Evolutionary conservation across 306 rosid genomes (phyloP).

Genomic region (Cucurbita argyrosperma): DNA sequence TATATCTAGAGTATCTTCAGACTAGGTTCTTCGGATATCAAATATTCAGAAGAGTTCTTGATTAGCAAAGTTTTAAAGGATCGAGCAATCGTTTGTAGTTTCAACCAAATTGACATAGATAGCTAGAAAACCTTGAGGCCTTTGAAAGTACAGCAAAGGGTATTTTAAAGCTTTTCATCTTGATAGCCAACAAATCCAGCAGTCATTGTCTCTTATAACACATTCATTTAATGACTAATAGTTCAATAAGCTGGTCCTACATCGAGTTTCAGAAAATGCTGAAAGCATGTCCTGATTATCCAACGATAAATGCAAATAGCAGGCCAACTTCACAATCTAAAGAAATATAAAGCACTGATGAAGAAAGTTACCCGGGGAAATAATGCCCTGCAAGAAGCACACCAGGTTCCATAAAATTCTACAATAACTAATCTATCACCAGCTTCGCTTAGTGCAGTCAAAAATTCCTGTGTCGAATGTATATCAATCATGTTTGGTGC

Average conservation of each 20-base stretch:
- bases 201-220: background rate
- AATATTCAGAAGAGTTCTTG: background rate
- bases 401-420: constrained; percentile 98
- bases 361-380: constrained; percentile 58
- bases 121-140: background rate
- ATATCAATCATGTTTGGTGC: constrained; percentile 84
- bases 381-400: constrained; percentile 98
- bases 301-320: background rate
- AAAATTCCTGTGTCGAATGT: constrained; percentile 87
- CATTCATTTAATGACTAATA: background rate
- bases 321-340: background rate
- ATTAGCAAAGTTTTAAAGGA: background rate
- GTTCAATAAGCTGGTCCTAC: background rate
- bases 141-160: background rate
- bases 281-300: background rate
- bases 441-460: constrained; percentile 65
- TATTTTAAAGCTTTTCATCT: background rate
- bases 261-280: constrained; percentile 1
- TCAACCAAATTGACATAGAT: background rate
- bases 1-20: background rate
- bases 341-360: background rate
- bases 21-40: background rate
- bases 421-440: constrained; percentile 91
- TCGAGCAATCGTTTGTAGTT: background rate
- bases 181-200: background rate